Percentiles rank a stretch among this genome's conserved stretches.
phyloP scores from a whole-genome alignment of 1,284 basidiomycete genomes.

The Cystobasidiaceae sp. region DNA sequence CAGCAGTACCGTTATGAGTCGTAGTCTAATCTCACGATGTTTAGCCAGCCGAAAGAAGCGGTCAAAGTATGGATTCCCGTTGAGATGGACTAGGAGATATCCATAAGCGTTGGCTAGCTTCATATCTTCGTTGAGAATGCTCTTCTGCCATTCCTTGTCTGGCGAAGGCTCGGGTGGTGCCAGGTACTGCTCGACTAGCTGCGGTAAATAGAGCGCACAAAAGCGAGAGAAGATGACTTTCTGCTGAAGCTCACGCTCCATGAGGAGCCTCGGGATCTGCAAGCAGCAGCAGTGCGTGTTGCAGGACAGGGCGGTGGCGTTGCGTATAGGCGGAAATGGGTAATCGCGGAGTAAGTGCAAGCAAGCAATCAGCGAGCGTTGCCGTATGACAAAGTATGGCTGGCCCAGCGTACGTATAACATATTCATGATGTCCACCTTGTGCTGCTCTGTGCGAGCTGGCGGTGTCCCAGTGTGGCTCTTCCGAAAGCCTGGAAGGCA shows the following conservation, averaged over 20 bases:
- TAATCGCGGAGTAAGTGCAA: too few relatives aligned
- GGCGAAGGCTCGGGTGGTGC: conserved; percentile 5
- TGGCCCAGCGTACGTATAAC: not conserved
- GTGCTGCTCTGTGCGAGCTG: conserved; percentile 26
- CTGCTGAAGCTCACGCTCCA: conserved; percentile 19
- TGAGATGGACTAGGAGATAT: conserved; percentile 28
- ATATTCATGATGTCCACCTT: conserved; percentile 30
- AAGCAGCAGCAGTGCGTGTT: not conserved
- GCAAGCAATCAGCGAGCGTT: too few relatives aligned
- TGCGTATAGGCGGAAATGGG: too few relatives aligned
- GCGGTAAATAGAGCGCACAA: conserved; percentile 15
- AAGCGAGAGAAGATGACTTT: conserved; percentile 29
- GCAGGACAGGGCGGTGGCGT: too few relatives aligned
- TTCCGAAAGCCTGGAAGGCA: conserved; percentile 1
- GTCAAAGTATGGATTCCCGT: conserved; percentile 29
- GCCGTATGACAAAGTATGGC: too few relatives aligned
- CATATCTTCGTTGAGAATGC: conserved; percentile 15
- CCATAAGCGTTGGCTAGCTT: conserved; percentile 26
- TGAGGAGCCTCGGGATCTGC: conserved; percentile 22
- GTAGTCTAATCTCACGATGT: not conserved
- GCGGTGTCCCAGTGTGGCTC: conserved; percentile 19
- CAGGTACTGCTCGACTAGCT: conserved; percentile 16
- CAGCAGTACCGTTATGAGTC: conserved; percentile 3
- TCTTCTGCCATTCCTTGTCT: conserved; percentile 14
- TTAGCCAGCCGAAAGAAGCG: conserved; percentile 14